These are phyloP conservation scores for Capsella rubella DNA, from an alignment of 441 rosid genomes.

Conservation along the genomic window DNA sequence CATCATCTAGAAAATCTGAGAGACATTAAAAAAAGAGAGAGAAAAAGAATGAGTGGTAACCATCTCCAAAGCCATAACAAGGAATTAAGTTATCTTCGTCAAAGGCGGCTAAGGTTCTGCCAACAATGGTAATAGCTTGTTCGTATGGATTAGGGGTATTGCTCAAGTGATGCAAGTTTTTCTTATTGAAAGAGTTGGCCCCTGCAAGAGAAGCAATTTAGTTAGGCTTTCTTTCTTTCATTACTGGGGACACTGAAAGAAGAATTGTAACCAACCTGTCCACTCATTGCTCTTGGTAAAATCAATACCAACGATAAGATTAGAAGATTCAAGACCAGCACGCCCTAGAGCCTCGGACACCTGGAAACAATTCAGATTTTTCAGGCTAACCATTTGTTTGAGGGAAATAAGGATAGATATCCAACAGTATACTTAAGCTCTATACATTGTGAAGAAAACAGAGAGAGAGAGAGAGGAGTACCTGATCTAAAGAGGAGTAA, in stretches of 20 bases:
- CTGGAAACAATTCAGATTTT: conserved; percentile 33
- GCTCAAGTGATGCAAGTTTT: conserved; percentile 73
- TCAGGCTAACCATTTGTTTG: not conserved
- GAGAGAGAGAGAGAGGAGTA: too few species aligned
- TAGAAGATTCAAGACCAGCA: conserved; percentile 83
- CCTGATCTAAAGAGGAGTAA: conserved; percentile 86
- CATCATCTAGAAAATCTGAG: not conserved
- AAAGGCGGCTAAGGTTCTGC: conserved; percentile 70
- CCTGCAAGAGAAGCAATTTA: conserved; percentile 49
- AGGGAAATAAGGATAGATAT: conserved; percentile 3
- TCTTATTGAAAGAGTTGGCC: conserved; percentile 60
- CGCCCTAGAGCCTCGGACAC: conserved; percentile 69
- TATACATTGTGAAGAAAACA: too few species aligned
- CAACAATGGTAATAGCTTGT: conserved; percentile 77
- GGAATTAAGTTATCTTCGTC: conserved; percentile 86
- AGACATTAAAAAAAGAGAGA: not conserved
- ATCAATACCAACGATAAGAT: conserved; percentile 80
- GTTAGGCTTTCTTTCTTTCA: not conserved
- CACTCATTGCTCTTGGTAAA: conserved; percentile 86
- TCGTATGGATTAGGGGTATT: conserved; percentile 67
- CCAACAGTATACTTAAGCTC: too few species aligned
- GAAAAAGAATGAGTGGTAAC: conserved; percentile 44
- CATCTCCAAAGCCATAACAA: conserved; percentile 82
- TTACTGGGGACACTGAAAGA: not conserved
- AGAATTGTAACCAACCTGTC: conserved; percentile 56